Evolutionary conservation across 2,329 filamentous ascomycete genomes (phyloP).

Genomic region (Trichoderma aggressivum): DNA sequence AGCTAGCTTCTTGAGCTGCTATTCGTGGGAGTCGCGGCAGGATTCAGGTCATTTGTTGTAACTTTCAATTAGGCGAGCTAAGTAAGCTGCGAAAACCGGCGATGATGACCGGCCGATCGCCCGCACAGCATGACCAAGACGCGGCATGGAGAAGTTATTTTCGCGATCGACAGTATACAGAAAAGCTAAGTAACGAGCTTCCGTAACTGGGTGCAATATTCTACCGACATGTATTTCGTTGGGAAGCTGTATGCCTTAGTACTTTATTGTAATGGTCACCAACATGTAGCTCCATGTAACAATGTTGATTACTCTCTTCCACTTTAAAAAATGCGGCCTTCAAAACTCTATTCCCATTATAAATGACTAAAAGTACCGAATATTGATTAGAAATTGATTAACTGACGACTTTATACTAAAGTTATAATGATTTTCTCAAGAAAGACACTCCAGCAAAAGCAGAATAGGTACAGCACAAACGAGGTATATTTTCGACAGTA

Average conservation of each 20-base stretch:
- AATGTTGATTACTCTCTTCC: background rate
- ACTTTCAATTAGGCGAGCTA: background rate
- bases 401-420: background rate
- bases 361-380: background rate
- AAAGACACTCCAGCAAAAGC: background rate
- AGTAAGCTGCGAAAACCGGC: background rate
- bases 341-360: background rate
- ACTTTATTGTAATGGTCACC: no score
- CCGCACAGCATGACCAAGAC: background rate
- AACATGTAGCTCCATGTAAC: background rate
- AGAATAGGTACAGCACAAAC: background rate
- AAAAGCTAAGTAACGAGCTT: background rate
- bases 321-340: background rate
- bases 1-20: background rate
- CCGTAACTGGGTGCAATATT: background rate
- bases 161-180: background rate
- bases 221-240: background rate
- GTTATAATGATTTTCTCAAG: background rate
- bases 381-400: background rate
- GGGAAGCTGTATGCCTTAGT: background rate
- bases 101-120: background rate
- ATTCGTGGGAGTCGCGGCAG: background rate
- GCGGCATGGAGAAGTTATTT: background rate
- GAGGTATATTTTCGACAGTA: no score
- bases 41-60: background rate